Percentiles rank a stretch among this genome's conserved stretches.
phyloP scores from a whole-genome alignment of 768 basidiomycete species.

The Agrocybe praecox region DNA sequence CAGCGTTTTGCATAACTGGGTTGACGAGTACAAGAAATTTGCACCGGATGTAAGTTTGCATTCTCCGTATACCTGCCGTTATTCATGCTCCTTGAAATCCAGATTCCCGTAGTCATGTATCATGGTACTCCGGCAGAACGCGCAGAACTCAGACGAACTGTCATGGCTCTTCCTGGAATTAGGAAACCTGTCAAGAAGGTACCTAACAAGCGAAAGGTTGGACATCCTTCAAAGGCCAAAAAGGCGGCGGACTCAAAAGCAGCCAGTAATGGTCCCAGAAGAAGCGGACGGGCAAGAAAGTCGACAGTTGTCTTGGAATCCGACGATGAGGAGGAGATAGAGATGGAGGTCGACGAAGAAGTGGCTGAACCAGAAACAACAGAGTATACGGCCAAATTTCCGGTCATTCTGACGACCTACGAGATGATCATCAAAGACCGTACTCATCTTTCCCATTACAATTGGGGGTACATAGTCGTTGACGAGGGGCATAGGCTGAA shows the following conservation, averaged over 20 bases:
- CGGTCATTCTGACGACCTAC: conserved; percentile 89
- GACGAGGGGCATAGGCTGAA: conserved; percentile 96
- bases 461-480: conserved; percentile 93
- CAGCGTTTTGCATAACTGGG: conserved; percentile 92
- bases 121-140: conserved; percentile 86
- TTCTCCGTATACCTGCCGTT: background rate
- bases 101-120: conserved; percentile 91
- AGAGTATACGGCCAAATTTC: conserved; percentile 46
- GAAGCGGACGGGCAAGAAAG: conserved; percentile 19
- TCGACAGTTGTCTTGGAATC: conserved; percentile 22
- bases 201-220: conserved; percentile 15
- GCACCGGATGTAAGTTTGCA: conserved; percentile 65
- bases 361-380: conserved; percentile 20
- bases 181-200: conserved; percentile 3
- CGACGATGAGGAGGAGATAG: conserved; percentile 20
- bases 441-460: conserved; percentile 57
- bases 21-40: conserved; percentile 81
- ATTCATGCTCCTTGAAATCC: background rate
- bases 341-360: conserved; percentile 9
- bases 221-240: conserved; percentile 15
- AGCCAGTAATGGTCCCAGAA: background rate
- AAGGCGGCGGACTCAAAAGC: conserved; percentile 1
- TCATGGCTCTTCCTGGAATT: conserved; percentile 42
- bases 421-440: conserved; percentile 91
- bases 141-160: conserved; percentile 70